Base-by-base conservation (phyloP, 1,284 basidiomycete genomes). In the Cystobasidium slooffiae region DNA sequence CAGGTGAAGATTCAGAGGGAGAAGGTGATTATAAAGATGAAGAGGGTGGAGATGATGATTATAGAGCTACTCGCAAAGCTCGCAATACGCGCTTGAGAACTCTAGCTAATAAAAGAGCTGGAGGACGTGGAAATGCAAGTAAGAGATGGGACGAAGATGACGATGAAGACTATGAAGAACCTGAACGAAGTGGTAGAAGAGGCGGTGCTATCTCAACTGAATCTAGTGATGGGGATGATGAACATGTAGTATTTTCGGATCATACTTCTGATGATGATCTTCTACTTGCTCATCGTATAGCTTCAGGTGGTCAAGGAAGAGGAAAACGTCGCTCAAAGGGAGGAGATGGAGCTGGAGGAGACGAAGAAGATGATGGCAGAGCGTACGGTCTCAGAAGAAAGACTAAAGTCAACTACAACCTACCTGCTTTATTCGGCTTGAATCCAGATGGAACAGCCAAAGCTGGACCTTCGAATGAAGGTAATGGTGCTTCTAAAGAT, bases 321-420 rank as follows among this genome's bases (percentile, higher is more conserved):
- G 31, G 31, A 5, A 31, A 31, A 31, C 31, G 31, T 31, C 31
- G 31, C 1, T 31, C 31, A 5, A 31, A 31, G 31, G 31, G 31
- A 31, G 56, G 37, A 16, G 16, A 43, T 16, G 49, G 46, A 39
- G 22, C 59, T 37, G 10, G 8, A 58, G 9, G 5, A 55, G 68
- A 37, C 39, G 22, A 18, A 8, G 22, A 53, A 58, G 37, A 55
- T 20, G 51, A 18, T 20, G 22, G 24, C 43, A 24, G 75, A 66
- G 43, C 61, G 1, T 64, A 70, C 53, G 65, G 68, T 22, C 63
- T 77, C 16, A 59, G 76, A 24, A 62, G 72, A 20, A 58, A 59
- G 9, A 75, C 72, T 51, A 55, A 79, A 47, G 79, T 82, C 41
- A 81, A 84, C 76, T 84, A 84, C 65, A 74, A 77, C 47, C 75